These are phyloP conservation scores for Rubia peregrina DNA, from an alignment of 305 asterid species.

Conservation along the genomic window DNA sequence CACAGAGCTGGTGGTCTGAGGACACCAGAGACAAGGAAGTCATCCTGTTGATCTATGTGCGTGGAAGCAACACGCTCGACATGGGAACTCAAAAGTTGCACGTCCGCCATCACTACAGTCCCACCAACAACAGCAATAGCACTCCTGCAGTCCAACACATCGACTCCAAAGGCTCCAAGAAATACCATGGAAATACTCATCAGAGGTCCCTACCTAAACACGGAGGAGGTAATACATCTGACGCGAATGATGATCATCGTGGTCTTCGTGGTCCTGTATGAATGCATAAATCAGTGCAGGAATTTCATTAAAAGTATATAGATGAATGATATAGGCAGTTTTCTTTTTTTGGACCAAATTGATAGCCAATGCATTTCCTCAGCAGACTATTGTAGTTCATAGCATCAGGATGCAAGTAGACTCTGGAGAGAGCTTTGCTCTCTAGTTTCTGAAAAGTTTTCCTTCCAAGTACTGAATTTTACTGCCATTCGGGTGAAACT, in stretches of 20 bases:
- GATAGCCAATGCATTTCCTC: constrained; percentile 10
- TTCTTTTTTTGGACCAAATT: not conserved
- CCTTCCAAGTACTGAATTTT: not conserved
- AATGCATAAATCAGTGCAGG: not conserved
- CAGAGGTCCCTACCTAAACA: constrained; percentile 32
- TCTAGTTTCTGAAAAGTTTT: not conserved
- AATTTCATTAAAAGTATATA: not conserved
- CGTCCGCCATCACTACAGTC: constrained; percentile 44
- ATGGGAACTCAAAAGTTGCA: constrained; percentile 40
- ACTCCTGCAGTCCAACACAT: constrained; percentile 1
- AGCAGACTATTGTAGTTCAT: constrained; percentile 17
- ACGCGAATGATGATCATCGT: constrained; percentile 20
- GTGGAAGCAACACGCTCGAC: constrained; percentile 53
- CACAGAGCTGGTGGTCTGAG: constrained; percentile 90
- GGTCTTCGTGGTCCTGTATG: constrained; percentile 23
- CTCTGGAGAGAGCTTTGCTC: constrained; percentile 13
- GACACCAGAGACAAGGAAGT: constrained; percentile 78
- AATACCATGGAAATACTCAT: constrained; percentile 39
- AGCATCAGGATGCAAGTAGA: constrained; percentile 31
- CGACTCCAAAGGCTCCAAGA: constrained; percentile 38
- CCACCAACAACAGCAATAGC: constrained; percentile 6
- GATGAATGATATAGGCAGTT: not conserved
- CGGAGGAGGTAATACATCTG: constrained; percentile 21
- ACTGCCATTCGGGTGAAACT: not conserved
- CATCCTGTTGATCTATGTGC: constrained; percentile 45